A percentile compares a stretch with the other conserved stretches of the same genome.
Conservation (phyloP, 2,329 filamentous ascomycete species). For the Neonectria coccinea region DNA sequence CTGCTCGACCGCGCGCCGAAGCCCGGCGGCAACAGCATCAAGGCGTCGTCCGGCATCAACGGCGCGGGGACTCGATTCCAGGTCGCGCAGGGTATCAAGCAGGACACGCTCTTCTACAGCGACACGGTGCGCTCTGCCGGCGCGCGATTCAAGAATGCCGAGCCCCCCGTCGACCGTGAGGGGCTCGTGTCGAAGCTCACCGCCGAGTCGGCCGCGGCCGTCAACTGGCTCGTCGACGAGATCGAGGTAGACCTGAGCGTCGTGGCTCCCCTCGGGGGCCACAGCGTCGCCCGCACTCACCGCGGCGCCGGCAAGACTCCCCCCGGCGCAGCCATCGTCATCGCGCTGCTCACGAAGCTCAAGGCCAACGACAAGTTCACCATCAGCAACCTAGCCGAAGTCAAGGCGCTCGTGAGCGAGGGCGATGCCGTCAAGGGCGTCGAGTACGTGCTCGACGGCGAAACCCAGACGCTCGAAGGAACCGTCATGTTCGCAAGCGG, state of each 20-base stretch:
- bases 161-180: slow-evolving; percentile 51
- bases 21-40: slow-evolving; percentile 74
- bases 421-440: slow-evolving; percentile 61
- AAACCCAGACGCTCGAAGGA: slow-evolving; percentile 52
- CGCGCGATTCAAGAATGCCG: slow-evolving; percentile 46
- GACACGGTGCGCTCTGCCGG: slow-evolving; percentile 71
- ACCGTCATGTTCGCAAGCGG: slow-evolving; percentile 71
- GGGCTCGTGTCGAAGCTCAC: slow-evolving; percentile 63
- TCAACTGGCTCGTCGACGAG: slow-evolving; percentile 68
- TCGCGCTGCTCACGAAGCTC: slow-evolving; percentile 63
- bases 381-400: slow-evolving; percentile 64
- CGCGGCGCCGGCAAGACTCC: slow-evolving; percentile 66
- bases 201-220: slow-evolving; percentile 58
- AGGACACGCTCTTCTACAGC: slow-evolving; percentile 60
- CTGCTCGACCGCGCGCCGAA: slow-evolving; percentile 70
- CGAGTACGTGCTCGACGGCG: slow-evolving; percentile 56
- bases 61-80: slow-evolving; percentile 71
- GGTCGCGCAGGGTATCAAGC: slow-evolving; percentile 48
- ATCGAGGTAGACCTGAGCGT: slow-evolving; percentile 68
- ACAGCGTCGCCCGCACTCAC: slow-evolving; percentile 61
- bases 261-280: slow-evolving; percentile 70
- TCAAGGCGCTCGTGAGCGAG: slow-evolving; percentile 60
- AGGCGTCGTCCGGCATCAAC: slow-evolving; percentile 75
- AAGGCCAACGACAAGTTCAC: slow-evolving; percentile 62
- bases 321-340: slow-evolving; percentile 70